These are phyloP conservation scores for Paecilomyces formosus DNA, from an alignment of 2,329 filamentous ascomycete species.

Conservation along the genomic window DNA sequence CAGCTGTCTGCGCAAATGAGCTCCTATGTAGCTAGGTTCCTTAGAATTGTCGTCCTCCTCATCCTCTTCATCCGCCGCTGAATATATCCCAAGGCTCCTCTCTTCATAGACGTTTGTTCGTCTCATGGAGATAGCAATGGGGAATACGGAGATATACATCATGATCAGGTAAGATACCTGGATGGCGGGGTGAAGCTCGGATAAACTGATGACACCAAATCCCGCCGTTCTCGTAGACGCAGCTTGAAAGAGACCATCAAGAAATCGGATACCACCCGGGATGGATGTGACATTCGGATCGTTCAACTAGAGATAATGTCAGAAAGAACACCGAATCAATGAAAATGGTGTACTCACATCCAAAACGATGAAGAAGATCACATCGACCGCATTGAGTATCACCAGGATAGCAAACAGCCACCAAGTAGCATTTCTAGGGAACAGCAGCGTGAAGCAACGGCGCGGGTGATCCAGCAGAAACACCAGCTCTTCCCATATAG, in stretches of 20 bases:
- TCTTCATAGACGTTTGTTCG: conserved; percentile 96
- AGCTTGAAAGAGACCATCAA: conserved; percentile 87
- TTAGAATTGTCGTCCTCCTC: conserved; percentile 45
- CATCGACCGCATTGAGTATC: conserved; percentile 71
- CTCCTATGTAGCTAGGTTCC: conserved; percentile 75
- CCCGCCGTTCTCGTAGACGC: conserved; percentile 84
- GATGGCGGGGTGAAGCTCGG: conserved; percentile 76
- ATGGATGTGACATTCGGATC: conserved; percentile 60
- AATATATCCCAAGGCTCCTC: conserved; percentile 56
- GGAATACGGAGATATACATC: conserved; percentile 99
- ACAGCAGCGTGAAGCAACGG: conserved; percentile 90
- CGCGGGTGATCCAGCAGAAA: conserved; percentile 93
- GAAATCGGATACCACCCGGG: conserved; percentile 65
- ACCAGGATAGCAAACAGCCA: conserved; percentile 87
- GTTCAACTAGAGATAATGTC: conserved; percentile 51
- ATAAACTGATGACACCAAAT: conserved; percentile 72
- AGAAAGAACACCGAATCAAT: conserved; percentile 9
- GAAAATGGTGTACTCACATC: conserved; percentile 54
- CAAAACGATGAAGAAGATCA: conserved; percentile 86
- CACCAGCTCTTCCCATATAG: conserved; percentile 78
- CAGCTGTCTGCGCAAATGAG: conserved; percentile 85
- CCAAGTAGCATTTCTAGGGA: conserved; percentile 86
- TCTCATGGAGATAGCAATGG: conserved; percentile 90
- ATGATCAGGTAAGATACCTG: conserved; percentile 94
- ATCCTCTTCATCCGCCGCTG: conserved; percentile 57